phyloP scores from a whole-genome alignment of 768 basidiomycete species.

The Hericium erinaceus region DNA sequence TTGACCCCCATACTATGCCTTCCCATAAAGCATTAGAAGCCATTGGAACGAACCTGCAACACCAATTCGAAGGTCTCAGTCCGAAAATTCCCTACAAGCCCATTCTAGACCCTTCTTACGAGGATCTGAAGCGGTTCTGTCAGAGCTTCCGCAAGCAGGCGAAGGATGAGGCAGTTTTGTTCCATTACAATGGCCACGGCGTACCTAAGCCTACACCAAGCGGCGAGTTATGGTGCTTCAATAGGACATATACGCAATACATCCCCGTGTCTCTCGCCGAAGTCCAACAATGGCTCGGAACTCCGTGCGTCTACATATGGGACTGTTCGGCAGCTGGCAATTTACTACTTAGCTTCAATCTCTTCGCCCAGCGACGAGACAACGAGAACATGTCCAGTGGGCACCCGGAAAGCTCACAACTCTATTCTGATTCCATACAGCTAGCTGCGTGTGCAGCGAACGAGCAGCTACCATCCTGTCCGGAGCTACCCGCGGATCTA shows the following conservation, averaged over 20 bases:
- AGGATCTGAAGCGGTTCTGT: constrained; percentile 87
- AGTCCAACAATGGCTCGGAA: constrained; percentile 87
- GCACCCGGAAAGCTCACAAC: constrained; percentile 52
- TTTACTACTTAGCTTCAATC: constrained; percentile 82
- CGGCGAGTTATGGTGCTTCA: constrained; percentile 98
- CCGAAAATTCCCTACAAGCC: constrained; percentile 93
- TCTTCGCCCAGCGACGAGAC: constrained; percentile 66
- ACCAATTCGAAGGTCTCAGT: constrained; percentile 93
- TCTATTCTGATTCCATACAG: constrained; percentile 83
- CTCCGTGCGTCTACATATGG: constrained; percentile 97
- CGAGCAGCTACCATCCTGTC: constrained; percentile 88
- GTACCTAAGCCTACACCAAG: constrained; percentile 94
- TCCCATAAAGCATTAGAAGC: constrained; percentile 90
- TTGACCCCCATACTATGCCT: constrained; percentile 89
- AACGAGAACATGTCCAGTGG: constrained; percentile 50
- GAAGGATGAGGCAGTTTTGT: constrained; percentile 87
- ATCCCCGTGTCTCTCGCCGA: constrained; percentile 94
- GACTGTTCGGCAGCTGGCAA: constrained; percentile 98
- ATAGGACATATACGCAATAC: constrained; percentile 94
- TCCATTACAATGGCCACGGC: constrained; percentile 98
- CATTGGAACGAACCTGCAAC: constrained; percentile 86
- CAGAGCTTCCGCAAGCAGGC: constrained; percentile 75
- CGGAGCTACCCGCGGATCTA: constrained; percentile 93
- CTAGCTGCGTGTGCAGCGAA: constrained; percentile 89
- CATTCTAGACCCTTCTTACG: constrained; percentile 89